Evolutionary conservation across 805 yeast genomes (phyloP), one percentile per base, ranked within the genome.

Genomic region (Allodekkera sacchari): DNA sequence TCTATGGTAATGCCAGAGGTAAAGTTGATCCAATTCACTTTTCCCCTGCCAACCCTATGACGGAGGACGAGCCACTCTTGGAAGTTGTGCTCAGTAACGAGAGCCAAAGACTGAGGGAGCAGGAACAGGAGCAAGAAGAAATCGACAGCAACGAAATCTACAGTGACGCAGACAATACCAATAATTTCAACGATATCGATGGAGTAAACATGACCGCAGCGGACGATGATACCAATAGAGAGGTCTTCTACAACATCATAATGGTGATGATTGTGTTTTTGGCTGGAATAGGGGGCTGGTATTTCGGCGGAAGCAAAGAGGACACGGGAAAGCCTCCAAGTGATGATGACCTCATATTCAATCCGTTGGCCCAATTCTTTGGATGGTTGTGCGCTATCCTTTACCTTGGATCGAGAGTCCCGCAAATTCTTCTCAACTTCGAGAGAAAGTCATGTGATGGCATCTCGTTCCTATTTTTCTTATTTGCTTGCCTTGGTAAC

Each of bases 401-500:
- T 25, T 83, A 83, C 48, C 59, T 89, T 38, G 95, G 95, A 3
- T 88, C 97, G 12, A 67, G 98, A 45, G 59, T 92, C 18, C 98
- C 98, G 1, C 98, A 92, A 59, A 84, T 92, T 33, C 54, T 84
- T 36, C 66, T 89, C 38, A 92, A 92, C 58, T 84, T 68, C 50
- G 67, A 78, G 53, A 71, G 96, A 50, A 88, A 87, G 58, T 81
- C 94, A 2, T 87, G 96, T 53, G 97, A 92, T 39, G 97, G 97
- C 16, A 83, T 89, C 30, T 84, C 95, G 8, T 84, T 92, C 50
- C 67, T 89, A 66, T 89, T 92, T 58, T 89, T 89, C 59, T 61
- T 92, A 15, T 89, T 92, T 66, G 97, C 98, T 14, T 87, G 96
- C 54, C 62, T 89, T 35, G 98, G 98, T 28, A 92, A 89, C 53